Evolutionary conservation across 495 filamentous ascomycete genomes (phyloP), one percentile per base, ranked within the genome.

Genomic region (Neurospora tetrasperma): DNA sequence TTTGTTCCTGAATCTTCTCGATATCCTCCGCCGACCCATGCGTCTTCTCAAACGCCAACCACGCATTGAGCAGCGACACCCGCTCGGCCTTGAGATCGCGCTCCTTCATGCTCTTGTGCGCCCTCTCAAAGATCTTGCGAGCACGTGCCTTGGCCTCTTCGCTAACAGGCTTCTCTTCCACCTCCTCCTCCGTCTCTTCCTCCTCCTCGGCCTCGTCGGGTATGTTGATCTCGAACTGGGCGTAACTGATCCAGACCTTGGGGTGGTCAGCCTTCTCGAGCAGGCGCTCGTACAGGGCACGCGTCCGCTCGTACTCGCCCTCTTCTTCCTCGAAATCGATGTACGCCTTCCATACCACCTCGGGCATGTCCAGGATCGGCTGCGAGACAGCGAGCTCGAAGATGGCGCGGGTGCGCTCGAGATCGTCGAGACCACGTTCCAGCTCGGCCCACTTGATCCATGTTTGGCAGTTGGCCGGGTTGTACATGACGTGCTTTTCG

Each of bases 201-300:
- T 83, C 84, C 43, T 89, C 90, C 9, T 86, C 54, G 5, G 27
- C 23, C 14, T 66, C 85, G 41, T 91, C 93, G 46, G 89, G 89
- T 0, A 94, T 88, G 76, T 95, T 94, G 84, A 98, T 92, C 82
- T 99, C 96, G 80, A 98, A 98, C 77, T 94, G 92, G 16, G 96
- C 96, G 82, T 95, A 99, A 79, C 90, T 92, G 84, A 94, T 97
- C 96, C 96, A 99, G 70, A 99, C 96, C 86, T 98, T 98, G 85
- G 97, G 93, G 78, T 99, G 96, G 79, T 93, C 91, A 20, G 96
- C 97, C 89, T 95, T 97, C 79, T 93, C 84, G 43, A 99, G 86
- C 31, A 99, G 85, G 35, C 96, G 89, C 83, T 98, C 96, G 83
- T 98, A 99, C 70, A 99, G 83, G n/a, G 84, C 80, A 66, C 96